phyloP scores from a whole-genome alignment of 2,329 filamentous ascomycete species.

The Blastomyces parvus region DNA sequence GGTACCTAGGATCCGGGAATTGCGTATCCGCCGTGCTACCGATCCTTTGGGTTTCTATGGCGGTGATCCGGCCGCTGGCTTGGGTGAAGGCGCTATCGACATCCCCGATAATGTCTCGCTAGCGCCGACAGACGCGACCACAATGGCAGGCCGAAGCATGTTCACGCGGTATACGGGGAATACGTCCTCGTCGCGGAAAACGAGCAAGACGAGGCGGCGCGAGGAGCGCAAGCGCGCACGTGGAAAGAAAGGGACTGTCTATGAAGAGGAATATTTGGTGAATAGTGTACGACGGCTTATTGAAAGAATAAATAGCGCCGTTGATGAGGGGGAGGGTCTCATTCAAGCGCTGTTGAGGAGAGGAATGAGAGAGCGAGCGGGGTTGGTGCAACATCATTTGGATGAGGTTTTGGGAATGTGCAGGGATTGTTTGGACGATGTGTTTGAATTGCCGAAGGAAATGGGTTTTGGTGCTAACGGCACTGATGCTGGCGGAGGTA shows the following conservation, averaged over 20 bases:
- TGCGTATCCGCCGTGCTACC: slow-evolving; percentile 68
- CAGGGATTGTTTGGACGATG: slow-evolving; percentile 55
- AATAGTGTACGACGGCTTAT: slow-evolving; percentile 76
- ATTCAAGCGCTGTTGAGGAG: slow-evolving; percentile 68
- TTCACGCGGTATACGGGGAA: slow-evolving; percentile 88
- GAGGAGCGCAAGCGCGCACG: slow-evolving; percentile 93
- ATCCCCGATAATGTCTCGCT: slow-evolving; percentile 88
- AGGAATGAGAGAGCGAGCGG: slow-evolving; percentile 78
- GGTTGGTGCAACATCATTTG: slow-evolving; percentile 64
- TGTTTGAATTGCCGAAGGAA: slow-evolving; percentile 46
- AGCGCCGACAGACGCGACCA: slow-evolving; percentile 74
- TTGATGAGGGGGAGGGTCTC: slow-evolving; percentile 62
- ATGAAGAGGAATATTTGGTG: slow-evolving; percentile 94
- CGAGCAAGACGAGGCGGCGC: slow-evolving; percentile 73
- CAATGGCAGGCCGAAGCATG: slow-evolving; percentile 65
- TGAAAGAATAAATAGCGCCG: slow-evolving; percentile 65
- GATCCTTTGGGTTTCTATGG: slow-evolving; percentile 88
- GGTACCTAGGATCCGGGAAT: slow-evolving; percentile 72
- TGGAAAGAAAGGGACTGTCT: slow-evolving; percentile 93
- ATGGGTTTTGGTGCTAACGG: slow-evolving; percentile 21
- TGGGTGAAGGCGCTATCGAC: slow-evolving; percentile 50
- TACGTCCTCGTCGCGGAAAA: slow-evolving; percentile 55
- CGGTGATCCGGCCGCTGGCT: slow-evolving; percentile 52
- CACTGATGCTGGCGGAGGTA: slow-evolving; percentile 18
- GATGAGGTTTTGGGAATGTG: slow-evolving; percentile 65